Conservation (phyloP, 768 basidiomycete genomes). For the Rhodotorula toruloides region DNA sequence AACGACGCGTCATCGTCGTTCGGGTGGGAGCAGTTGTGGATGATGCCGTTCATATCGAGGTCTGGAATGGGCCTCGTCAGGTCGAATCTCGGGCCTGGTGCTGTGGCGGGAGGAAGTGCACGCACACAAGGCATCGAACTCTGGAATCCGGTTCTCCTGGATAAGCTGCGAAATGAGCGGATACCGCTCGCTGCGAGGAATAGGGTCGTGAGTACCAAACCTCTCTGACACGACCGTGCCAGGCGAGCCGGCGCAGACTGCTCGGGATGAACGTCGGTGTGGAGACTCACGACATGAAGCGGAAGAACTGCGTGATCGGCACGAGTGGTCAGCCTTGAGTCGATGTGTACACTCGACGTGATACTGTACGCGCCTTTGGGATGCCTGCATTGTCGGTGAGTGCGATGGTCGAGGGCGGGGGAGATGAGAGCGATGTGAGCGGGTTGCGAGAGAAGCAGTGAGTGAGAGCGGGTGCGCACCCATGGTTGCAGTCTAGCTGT, state of each 20-base stretch:
- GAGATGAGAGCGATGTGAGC: too few relatives aligned
- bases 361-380: slow-evolving; percentile 27
- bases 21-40: slow-evolving; percentile 76
- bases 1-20: slow-evolving; percentile 95
- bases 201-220: too few relatives aligned
- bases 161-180: slow-evolving; percentile 96
- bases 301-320: slow-evolving; percentile 41
- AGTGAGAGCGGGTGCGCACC: slow-evolving; percentile 3
- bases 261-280: background rate
- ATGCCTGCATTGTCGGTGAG: slow-evolving; percentile 21
- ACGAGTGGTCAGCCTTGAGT: background rate
- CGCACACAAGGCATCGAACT: slow-evolving; percentile 65
- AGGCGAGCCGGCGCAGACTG: background rate
- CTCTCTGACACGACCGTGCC: too few relatives aligned
- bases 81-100: background rate
- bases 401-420: background rate
- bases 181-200: slow-evolving; percentile 72
- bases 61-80: slow-evolving; percentile 59
- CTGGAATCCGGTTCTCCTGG: slow-evolving; percentile 96
- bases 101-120: background rate
- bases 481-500: background rate
- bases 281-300: slow-evolving; percentile 45
- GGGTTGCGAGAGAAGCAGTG: background rate
- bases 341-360: fast-evolving
- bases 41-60: slow-evolving; percentile 79